Evolutionary conservation across 2,329 filamentous ascomycete species (phyloP), one percentile per base, ranked within the genome.

Genomic region (Beauveria caledonica): DNA sequence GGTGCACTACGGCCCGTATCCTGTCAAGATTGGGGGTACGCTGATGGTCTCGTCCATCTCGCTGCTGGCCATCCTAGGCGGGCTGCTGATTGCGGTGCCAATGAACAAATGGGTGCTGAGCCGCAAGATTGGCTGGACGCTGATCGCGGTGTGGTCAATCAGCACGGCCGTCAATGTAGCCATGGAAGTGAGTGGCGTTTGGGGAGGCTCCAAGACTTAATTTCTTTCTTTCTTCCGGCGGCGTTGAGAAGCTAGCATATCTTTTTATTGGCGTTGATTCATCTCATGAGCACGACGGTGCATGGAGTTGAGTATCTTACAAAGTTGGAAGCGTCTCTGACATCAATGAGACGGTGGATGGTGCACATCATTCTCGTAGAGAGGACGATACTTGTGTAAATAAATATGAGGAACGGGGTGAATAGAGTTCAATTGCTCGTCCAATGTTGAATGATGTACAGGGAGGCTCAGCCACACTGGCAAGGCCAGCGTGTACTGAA

Each of bases 61-160:
- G 2, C 77, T 99, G 64, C 77, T 99, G 23, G 70, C 92, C 29
- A 97, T 91, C 1, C 78, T 99, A 19, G 74, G 92, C 4, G 85
- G 87, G 3, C 74, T 99, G 65, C 77, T 99, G 63, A 80, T 96
- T 29, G 80, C 86, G 1, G 90, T 99, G 58, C 94, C 94, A 5
- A 70, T 88, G 76, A 96, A 94, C 73, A 85, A 86, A 64, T 97
- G 92, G 92, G 78, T 88, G 45, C 87, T 97, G 83, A 92, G 86
- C 70, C 82, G 86, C 58, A 86, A 80, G 72, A 90, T 99, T 66
- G 94, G 94, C 15, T 89, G 85, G 80, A 84, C 84, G 0, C 72
- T 97, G 67, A 88, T 99, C 67, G 80, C 77, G 10, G 73, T 97
- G 19, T 99, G 94, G 94, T 78, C 76, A 13, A 72, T 91, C 27